Evolutionary conservation across 495 filamentous ascomycete genomes (phyloP).

Genomic region (Aspergillus haitiensis): DNA sequence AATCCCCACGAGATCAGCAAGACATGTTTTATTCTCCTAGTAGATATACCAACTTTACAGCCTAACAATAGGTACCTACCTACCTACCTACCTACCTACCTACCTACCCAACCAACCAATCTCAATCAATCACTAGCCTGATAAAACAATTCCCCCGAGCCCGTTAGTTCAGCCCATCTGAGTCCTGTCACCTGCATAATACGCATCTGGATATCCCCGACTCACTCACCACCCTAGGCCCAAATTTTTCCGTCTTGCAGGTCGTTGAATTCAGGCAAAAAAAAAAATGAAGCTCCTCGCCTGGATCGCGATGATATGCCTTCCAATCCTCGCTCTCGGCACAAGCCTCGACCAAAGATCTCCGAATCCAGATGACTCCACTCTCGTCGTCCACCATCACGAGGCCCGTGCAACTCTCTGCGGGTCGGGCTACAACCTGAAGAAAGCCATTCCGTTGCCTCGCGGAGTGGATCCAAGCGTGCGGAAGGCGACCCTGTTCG

Average conservation of each 20-base stretch:
- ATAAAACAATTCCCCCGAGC: too few species aligned
- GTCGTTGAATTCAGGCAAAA: background rate
- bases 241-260: background rate
- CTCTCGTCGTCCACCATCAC: background rate
- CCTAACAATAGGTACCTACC: too few species aligned
- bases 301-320: background rate
- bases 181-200: too few species aligned
- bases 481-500: constrained; percentile 1
- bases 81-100: too few species aligned
- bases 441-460: constrained; percentile 5
- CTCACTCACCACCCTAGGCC: too few species aligned
- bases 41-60: too few species aligned
- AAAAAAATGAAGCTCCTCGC: background rate
- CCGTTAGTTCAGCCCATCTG: too few species aligned
- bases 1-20: too few species aligned
- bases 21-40: too few species aligned
- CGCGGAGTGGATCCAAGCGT: background rate
- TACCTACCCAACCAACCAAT: too few species aligned
- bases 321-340: constrained; percentile 1
- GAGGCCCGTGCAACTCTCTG: constrained; percentile 5
- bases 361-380: background rate
- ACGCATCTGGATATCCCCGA: too few species aligned
- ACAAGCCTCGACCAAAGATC: background rate
- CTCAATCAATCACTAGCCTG: too few species aligned
- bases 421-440: constrained; percentile 5